These are phyloP conservation scores for Leptoxyphium fumago DNA, from an alignment of 2,329 filamentous ascomycete genomes.

Conservation along the genomic window DNA sequence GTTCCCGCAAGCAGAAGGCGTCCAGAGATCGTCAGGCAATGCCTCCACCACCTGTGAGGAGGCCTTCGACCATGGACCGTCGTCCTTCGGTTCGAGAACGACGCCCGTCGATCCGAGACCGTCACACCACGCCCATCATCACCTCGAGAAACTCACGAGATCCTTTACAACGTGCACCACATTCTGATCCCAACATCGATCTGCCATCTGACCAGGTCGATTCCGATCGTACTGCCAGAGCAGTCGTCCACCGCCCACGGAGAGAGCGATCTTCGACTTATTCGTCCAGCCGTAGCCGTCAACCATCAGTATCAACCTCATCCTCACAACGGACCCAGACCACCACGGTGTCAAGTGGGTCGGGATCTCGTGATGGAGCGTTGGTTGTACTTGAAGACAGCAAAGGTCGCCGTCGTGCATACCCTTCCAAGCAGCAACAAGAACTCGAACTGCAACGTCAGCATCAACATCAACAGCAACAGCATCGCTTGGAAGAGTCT, in stretches of 20 bases:
- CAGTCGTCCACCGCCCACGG: conserved; percentile 7
- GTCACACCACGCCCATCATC: background rate
- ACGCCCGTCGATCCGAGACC: background rate
- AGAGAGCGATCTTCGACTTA: conserved; percentile 4
- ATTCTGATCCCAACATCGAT: conserved; percentile 9
- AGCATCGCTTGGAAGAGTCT: conserved; percentile 8
- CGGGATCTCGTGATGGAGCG: conserved; percentile 7
- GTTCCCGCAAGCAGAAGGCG: background rate
- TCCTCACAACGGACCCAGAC: conserved; percentile 17
- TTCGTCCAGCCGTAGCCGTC: conserved; percentile 15
- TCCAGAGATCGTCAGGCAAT: background rate
- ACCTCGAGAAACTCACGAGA: conserved; percentile 1
- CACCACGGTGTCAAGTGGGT: conserved; percentile 9
- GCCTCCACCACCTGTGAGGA: background rate
- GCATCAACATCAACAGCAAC: conserved; percentile 4
- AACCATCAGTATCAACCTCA: conserved; percentile 18
- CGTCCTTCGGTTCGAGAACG: conserved; percentile 1
- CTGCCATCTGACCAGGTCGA: conserved; percentile 12
- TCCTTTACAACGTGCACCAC: conserved; percentile 3
- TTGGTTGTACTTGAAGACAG: conserved; percentile 14
- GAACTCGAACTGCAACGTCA: conserved; percentile 2
- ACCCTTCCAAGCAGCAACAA: conserved; percentile 10
- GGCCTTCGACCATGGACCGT: background rate
- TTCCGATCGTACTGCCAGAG: conserved; percentile 12
- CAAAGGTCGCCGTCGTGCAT: conserved; percentile 10